phyloP scores from a whole-genome alignment of 805 yeast species.

The Schizosaccharomyces lindneri region DNA sequence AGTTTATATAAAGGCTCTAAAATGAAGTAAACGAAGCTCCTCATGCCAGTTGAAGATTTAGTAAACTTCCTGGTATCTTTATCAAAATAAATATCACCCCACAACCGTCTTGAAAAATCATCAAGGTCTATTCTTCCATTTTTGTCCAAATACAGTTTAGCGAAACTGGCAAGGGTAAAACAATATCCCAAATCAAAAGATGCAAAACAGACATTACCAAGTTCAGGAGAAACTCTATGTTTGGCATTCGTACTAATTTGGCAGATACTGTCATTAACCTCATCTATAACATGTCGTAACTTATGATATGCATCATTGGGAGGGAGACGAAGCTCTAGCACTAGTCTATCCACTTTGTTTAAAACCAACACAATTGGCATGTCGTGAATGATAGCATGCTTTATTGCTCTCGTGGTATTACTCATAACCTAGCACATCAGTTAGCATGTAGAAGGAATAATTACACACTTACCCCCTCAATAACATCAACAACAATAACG shows the following conservation, averaged over 20 bases:
- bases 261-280: conserved; percentile 30
- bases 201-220: conserved; percentile 49
- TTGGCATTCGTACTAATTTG: conserved; percentile 8
- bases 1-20: conserved; percentile 64
- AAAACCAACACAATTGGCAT: conserved; percentile 35
- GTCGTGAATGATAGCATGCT: conserved; percentile 25
- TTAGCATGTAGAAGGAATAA: neutral
- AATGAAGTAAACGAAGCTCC: conserved; percentile 38
- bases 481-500: conserved; percentile 51
- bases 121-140: conserved; percentile 15
- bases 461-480: conserved; percentile 36
- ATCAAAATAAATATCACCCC: conserved; percentile 53
- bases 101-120: conserved; percentile 29
- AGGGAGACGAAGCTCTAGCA: conserved; percentile 54
- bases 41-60: conserved; percentile 11
- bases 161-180: conserved; percentile 46
- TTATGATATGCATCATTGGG: conserved; percentile 52
- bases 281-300: conserved; percentile 31
- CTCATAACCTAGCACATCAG: conserved; percentile 14
- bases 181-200: conserved; percentile 36
- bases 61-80: conserved; percentile 22
- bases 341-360: conserved; percentile 67
- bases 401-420: conserved; percentile 25
- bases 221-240: conserved; percentile 28
- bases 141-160: conserved; percentile 21